A percentile compares a stretch with the other conserved stretches of the same genome.
Conservation (phyloP, 1,139 yeast genomes). For the Pichia sp. region DNA sequence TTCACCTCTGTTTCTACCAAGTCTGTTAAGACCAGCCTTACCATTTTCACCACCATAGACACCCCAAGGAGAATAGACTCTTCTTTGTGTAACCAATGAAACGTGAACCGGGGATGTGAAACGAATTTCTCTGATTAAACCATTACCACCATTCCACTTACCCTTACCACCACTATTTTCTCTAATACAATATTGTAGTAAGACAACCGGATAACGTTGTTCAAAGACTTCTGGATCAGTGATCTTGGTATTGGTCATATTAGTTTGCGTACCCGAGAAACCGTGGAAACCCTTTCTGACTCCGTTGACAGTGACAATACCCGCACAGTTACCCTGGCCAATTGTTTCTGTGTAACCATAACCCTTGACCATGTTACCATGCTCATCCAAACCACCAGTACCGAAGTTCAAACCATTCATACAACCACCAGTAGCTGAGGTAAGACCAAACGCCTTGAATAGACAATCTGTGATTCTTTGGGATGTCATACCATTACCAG, state of each 20-base stretch:
- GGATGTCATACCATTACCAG: constrained; percentile 49
- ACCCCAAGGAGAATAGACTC: constrained; percentile 39
- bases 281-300: constrained; percentile 40
- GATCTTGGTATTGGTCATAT: constrained; percentile 43
- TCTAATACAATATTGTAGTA: constrained; percentile 34
- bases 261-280: constrained; percentile 44
- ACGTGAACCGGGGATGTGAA: constrained; percentile 35
- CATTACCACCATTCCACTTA: constrained; percentile 35
- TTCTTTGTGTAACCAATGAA: constrained; percentile 37
- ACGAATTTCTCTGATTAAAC: constrained; percentile 38
- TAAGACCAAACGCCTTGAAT: constrained; percentile 42
- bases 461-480: constrained; percentile 44
- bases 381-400: constrained; percentile 37
- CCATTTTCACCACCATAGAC: constrained; percentile 40
- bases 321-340: constrained; percentile 38
- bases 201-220: constrained; percentile 37
- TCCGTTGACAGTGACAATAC: constrained; percentile 29
- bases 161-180: constrained; percentile 35
- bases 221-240: constrained; percentile 41
- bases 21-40: constrained; percentile 38
- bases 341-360: constrained; percentile 48
- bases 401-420: constrained; percentile 48
- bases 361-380: constrained; percentile 37
- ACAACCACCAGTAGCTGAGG: constrained; percentile 46
- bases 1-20: constrained; percentile 32